Percentiles rank a stretch among this genome's conserved stretches.
These are phyloP conservation scores for Nigrograna mackinnonii DNA, from an alignment of 2,329 filamentous ascomycete species.

Conservation along the genomic window DNA sequence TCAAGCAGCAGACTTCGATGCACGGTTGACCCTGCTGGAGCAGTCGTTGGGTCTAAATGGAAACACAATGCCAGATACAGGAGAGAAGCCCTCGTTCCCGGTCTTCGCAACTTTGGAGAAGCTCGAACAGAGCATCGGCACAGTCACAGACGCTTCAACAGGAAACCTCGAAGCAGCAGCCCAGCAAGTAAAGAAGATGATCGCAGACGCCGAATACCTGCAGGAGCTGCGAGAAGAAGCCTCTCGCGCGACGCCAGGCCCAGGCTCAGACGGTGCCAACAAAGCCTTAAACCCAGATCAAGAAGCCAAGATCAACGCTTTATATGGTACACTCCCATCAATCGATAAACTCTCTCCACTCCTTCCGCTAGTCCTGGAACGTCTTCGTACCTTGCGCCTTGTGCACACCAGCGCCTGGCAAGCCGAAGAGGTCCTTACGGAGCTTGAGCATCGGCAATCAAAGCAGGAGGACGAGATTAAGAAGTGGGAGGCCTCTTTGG, in stretches of 20 bases:
- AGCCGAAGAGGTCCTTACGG: slow-evolving; percentile 76
- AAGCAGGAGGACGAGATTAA: slow-evolving; percentile 84
- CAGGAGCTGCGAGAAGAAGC: slow-evolving; percentile 54
- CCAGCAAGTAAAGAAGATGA: slow-evolving; percentile 70
- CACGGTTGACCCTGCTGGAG: slow-evolving; percentile 77
- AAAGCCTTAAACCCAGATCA: slow-evolving; percentile 64
- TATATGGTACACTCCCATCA: slow-evolving; percentile 86
- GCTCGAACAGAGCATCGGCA: slow-evolving; percentile 78
- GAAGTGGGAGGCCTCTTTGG: slow-evolving; percentile 81
- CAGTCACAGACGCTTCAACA: slow-evolving; percentile 73
- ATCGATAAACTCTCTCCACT: slow-evolving; percentile 86
- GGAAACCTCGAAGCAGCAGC: slow-evolving; percentile 74
- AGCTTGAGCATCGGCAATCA: slow-evolving; percentile 76
- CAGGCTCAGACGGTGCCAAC: slow-evolving; percentile 13
- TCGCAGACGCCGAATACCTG: slow-evolving; percentile 72
- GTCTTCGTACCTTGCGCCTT: slow-evolving; percentile 78
- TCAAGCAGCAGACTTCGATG: slow-evolving; percentile 86
- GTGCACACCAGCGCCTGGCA: slow-evolving; percentile 87
- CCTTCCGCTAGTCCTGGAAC: slow-evolving; percentile 81
- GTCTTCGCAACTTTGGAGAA: slow-evolving; percentile 81
- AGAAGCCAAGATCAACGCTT: slow-evolving; percentile 82
- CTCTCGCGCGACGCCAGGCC: slow-evolving; percentile 10
- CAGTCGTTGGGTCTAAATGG: slow-evolving; percentile 78
- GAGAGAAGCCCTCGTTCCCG: slow-evolving; percentile 56
- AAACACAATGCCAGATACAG: slow-evolving; percentile 66